These are phyloP conservation scores for Hypholoma fasciculare DNA, from an alignment of 768 basidiomycete genomes.

Conservation along the genomic window DNA sequence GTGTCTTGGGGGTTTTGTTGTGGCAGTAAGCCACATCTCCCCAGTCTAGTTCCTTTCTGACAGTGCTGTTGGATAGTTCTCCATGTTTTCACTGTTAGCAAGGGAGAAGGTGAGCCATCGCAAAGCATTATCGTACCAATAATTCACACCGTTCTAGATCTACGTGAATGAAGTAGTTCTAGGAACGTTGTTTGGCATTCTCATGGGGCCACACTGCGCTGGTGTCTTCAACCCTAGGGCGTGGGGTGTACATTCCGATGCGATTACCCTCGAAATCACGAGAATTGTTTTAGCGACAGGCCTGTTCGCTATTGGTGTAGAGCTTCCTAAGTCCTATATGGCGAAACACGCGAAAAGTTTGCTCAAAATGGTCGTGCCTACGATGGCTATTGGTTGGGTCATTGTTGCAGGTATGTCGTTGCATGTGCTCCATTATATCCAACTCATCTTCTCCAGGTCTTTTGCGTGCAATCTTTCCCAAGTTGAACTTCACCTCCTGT, in stretches of 20 bases:
- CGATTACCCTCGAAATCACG: constrained; percentile 83
- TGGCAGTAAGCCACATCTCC: neutral
- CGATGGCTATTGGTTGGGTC: constrained; percentile 89
- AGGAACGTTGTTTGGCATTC: constrained; percentile 69
- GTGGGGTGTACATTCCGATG: constrained; percentile 58
- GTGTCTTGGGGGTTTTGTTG: constrained; percentile 8
- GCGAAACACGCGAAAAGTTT: constrained; percentile 73
- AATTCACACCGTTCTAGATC: constrained; percentile 40
- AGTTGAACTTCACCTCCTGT: constrained; percentile 68
- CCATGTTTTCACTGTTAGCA: constrained; percentile 77
- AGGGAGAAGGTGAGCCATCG: constrained; percentile 67
- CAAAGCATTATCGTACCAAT: neutral
- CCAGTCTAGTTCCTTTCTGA: too few species aligned
- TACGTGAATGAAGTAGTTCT: constrained; percentile 95
- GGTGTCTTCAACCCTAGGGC: constrained; percentile 74
- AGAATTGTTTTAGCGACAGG: constrained; percentile 88
- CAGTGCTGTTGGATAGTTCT: constrained; percentile 57
- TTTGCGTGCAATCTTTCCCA: constrained; percentile 74
- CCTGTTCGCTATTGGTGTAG: constrained; percentile 94
- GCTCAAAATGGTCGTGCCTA: constrained; percentile 71
- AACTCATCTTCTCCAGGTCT: constrained; percentile 41
- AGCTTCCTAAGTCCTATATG: constrained; percentile 87
- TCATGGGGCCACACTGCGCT: constrained; percentile 73
- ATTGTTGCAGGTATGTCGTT: constrained; percentile 58
- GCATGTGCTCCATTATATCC: neutral